Conservation (phyloP, 23 red algal species). For the Gracilaria gracilis region DNA sequence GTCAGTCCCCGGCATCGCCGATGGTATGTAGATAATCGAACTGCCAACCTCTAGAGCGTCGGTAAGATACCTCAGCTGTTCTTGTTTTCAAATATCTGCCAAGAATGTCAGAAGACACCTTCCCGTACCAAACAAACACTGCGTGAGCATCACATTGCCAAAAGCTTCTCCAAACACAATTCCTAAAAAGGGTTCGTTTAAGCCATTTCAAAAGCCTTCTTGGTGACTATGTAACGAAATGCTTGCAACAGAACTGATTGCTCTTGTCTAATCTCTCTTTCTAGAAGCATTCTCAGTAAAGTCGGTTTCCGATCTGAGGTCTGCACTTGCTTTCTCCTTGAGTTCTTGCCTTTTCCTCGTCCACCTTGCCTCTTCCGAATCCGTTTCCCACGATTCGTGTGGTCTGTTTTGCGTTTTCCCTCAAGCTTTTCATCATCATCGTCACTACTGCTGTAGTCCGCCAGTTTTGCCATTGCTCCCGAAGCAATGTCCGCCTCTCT, state of each 20-base stretch:
- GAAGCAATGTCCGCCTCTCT: neutral
- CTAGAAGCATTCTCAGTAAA: conserved; percentile 52
- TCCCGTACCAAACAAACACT: too few relatives aligned
- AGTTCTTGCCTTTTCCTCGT: conserved; percentile 1
- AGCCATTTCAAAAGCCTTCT: conserved; percentile 6
- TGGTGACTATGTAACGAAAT: conserved; percentile 55
- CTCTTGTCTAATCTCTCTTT: conserved; percentile 65
- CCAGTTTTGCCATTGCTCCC: conserved; percentile 32
- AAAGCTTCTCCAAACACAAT: neutral
- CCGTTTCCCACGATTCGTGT: neutral
- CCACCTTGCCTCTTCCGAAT: conserved; percentile 17
- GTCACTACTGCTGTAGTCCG: conserved; percentile 33
- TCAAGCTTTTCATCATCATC: conserved; percentile 11
- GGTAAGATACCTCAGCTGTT: too few relatives aligned
- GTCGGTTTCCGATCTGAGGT: conserved; percentile 3
- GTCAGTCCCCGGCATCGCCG: too few relatives aligned
- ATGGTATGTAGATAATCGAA: too few relatives aligned
- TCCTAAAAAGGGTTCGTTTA: neutral
- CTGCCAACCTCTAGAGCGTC: too few relatives aligned
- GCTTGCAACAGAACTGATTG: conserved; percentile 53
- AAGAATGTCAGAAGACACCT: too few relatives aligned
- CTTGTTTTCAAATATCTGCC: too few relatives aligned
- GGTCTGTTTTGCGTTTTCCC: neutral
- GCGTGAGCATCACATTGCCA: too few relatives aligned
- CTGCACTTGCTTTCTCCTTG: neutral